Conservation (phyloP, 1,284 basidiomycete genomes). For the Pseudozyma sp. region DNA sequence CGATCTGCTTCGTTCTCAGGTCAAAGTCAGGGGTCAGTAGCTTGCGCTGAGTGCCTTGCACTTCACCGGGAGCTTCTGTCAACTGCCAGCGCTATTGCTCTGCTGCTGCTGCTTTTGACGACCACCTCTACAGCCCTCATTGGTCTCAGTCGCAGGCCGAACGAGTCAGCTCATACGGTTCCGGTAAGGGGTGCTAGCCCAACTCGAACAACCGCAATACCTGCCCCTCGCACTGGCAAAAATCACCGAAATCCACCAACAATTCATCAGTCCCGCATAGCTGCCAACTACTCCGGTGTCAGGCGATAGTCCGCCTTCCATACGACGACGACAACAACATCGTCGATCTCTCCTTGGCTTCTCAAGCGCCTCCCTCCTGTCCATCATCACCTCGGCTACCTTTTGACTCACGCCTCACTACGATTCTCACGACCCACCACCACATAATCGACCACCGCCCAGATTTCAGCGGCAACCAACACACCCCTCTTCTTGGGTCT, state of each 20-base stretch:
- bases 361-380: not conserved
- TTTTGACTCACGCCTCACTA: constrained; percentile 19
- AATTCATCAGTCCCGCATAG: no score
- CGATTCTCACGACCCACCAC: constrained; percentile 28
- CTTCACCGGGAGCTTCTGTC: not conserved
- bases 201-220: no score
- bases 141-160: not conserved
- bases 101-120: not conserved
- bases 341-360: no score
- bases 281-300: not conserved
- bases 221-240: no score
- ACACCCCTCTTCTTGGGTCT: not conserved
- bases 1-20: not conserved
- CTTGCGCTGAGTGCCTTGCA: not conserved
- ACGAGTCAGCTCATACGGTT: no score
- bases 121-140: not conserved
- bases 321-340: no score
- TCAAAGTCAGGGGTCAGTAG: no score
- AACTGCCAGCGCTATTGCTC: not conserved
- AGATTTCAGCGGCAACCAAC: not conserved
- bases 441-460: not conserved
- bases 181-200: no score
- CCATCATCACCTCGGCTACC: constrained; percentile 2
- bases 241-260: no score
- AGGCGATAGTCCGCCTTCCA: no score